Percentiles rank a stretch among this genome's conserved stretches.
phyloP scores from a whole-genome alignment of 2,329 filamentous ascomycete genomes.

The Zymoseptoria brevis region DNA sequence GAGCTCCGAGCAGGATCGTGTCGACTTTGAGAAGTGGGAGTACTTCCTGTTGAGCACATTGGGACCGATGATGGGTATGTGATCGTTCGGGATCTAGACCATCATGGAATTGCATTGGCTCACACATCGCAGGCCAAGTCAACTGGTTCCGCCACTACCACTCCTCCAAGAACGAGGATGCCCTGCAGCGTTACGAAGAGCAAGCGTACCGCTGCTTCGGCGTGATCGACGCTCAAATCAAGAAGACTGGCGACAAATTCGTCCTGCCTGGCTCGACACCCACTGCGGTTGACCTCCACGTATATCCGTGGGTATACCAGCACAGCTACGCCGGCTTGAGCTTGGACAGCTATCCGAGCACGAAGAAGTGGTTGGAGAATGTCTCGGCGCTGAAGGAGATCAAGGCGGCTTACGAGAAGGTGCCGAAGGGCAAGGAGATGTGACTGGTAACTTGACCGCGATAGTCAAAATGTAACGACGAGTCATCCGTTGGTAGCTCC shows the following conservation, averaged over 20 bases:
- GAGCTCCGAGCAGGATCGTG: conserved; percentile 32
- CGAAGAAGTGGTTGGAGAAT: conserved; percentile 34
- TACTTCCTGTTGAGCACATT: conserved; percentile 37
- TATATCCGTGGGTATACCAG: conserved; percentile 36
- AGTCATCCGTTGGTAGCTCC: too few species aligned
- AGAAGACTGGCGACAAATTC: conserved; percentile 32
- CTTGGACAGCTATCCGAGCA: conserved; percentile 33
- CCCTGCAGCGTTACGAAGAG: conserved; percentile 33
- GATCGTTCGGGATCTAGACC: background rate
- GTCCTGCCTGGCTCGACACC: conserved; percentile 30
- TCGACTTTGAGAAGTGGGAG: conserved; percentile 42
- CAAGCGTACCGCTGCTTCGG: conserved; percentile 37
- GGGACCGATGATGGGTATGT: conserved; percentile 36
- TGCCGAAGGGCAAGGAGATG: conserved; percentile 22
- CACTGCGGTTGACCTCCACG: conserved; percentile 37
- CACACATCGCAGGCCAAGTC: conserved; percentile 18
- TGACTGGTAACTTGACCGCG: background rate
- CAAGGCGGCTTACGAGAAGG: conserved; percentile 35
- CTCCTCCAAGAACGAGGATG: conserved; percentile 35
- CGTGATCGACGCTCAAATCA: conserved; percentile 36
- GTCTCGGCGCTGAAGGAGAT: conserved; percentile 33
- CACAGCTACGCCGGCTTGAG: conserved; percentile 33
- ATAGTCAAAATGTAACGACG: too few species aligned
- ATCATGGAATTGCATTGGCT: background rate
- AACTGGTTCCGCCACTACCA: conserved; percentile 39